Evolutionary conservation across 352 stramenopile genomes (phyloP), one percentile per base, ranked within the genome.

Genomic region (Vaucheria bursata): DNA sequence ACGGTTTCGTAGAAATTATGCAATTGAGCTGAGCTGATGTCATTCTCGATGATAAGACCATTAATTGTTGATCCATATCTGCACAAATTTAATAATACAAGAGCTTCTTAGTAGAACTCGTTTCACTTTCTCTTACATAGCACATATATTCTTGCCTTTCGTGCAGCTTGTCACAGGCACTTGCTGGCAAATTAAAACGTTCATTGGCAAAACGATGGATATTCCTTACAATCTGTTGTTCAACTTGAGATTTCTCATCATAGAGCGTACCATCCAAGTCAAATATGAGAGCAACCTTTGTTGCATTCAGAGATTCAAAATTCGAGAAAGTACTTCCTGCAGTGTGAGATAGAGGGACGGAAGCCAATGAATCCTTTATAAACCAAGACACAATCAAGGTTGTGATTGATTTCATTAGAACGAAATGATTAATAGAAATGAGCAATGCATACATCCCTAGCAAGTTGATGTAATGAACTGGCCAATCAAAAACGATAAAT

Each of bases 201-300:
- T 87, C 59, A 18, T 82, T 34, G 64, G 86, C 87, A 75, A 87
- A 90, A 7, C 77, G 71, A 79, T 91, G 85, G n/a, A 88, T 90
- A 45, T 87, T 87, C 64, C 75, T 72, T 35, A 91, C 74, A 69
- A 92, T 91, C 69, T 80, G 74, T 49, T 82, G 74, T 65, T 84
- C 79, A 32, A 84, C 73, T 37, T 76, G 74, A 50, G 67, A 67
- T 35, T 70, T 68, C 7, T 37, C 53, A 3, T 71, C 78, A 75
- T 93, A 93, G 0, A 93, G 79, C 1, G 86, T 91, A 65, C 91
- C 91, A 79, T 93, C 89, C 32, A 91, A 86, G 80, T 93, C 89
- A 8, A 93, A 79, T 6, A 91, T 73, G 4, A 92, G 75, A 18
- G 89, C 82, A 70, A 73, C 45, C 45, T 59, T n/a, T n/a, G n/a